Evolutionary conservation across 306 rosid genomes (phyloP).

Genomic region (Bauhinia variegata): DNA sequence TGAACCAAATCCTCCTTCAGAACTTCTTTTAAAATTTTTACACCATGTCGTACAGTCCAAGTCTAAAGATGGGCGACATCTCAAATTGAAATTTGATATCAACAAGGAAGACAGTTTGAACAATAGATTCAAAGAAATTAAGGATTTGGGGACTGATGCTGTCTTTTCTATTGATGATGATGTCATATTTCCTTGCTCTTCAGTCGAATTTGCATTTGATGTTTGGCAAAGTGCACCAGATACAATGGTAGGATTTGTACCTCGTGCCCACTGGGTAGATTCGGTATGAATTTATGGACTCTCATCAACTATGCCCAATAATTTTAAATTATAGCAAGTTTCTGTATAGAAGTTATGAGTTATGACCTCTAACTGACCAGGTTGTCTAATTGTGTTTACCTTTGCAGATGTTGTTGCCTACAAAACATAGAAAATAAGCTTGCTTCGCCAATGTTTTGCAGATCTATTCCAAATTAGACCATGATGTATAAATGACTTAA

Average conservation of each 20-base stretch:
- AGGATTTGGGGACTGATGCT: slow-evolving; percentile 74
- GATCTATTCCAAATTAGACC: too few relatives aligned
- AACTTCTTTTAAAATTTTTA: slow-evolving; percentile 50
- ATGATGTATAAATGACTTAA: too few relatives aligned
- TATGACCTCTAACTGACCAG: slow-evolving; percentile 11
- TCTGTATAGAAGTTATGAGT: background rate
- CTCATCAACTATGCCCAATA: slow-evolving; percentile 1
- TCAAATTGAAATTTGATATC: slow-evolving; percentile 73
- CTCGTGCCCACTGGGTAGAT: slow-evolving; percentile 85
- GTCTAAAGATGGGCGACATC: slow-evolving; percentile 47
- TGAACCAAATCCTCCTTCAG: slow-evolving; percentile 81
- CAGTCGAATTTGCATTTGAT: slow-evolving; percentile 84
- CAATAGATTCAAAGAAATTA: slow-evolving; percentile 85
- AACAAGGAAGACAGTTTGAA: slow-evolving; percentile 87
- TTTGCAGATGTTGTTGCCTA: too few relatives aligned
- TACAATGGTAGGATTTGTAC: slow-evolving; percentile 97
- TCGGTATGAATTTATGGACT: slow-evolving; percentile 50
- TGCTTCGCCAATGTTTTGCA: too few relatives aligned
- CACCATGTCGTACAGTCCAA: slow-evolving; percentile 50
- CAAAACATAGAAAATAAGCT: too few relatives aligned
- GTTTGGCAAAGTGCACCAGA: slow-evolving; percentile 96
- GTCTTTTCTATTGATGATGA: slow-evolving; percentile 92
- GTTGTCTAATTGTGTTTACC: background rate
- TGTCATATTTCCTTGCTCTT: slow-evolving; percentile 85
- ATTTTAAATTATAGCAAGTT: slow-evolving; percentile 8